Percentiles rank a stretch among this genome's conserved stretches.
These are phyloP conservation scores for Erodium moschatum DNA, from an alignment of 441 rosid genomes.

Conservation along the genomic window DNA sequence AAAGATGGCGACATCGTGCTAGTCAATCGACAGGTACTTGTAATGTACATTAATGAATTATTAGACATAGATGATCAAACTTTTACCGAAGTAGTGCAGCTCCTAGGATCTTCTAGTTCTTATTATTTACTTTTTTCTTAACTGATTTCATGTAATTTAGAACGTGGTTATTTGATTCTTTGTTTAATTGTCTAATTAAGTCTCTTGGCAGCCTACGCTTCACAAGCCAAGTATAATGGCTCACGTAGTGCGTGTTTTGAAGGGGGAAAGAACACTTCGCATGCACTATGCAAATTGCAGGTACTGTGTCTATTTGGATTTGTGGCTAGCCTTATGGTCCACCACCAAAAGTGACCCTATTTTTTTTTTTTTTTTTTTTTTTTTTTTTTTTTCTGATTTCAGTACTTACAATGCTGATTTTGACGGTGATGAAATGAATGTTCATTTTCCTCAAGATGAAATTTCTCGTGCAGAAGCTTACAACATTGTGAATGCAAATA, in stretches of 20 bases:
- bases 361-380: constrained; percentile 20
- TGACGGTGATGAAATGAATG: constrained; percentile 99
- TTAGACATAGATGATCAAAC: not conserved
- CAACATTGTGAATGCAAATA: constrained; percentile 95
- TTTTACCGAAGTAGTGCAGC: not conserved
- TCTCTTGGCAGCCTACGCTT: constrained; percentile 84
- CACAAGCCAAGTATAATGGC: constrained; percentile 99
- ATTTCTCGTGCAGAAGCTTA: constrained; percentile 99
- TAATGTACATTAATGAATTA: not conserved
- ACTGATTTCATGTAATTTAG: constrained; percentile 5
- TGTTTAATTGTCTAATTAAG: constrained; percentile 19
- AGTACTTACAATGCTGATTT: constrained; percentile 99
- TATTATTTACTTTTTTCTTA: not conserved
- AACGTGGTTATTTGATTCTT: not conserved
- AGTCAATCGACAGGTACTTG: constrained; percentile 83
- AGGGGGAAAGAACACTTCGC: constrained; percentile 92
- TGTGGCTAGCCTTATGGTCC: not conserved
- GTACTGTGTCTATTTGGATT: constrained; percentile 24
- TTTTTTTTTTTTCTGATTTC: constrained; percentile 28
- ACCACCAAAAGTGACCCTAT: constrained; percentile 8
- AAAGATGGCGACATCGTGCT: constrained; percentile 94
- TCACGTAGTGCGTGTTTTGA: constrained; percentile 81
- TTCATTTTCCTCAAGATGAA: constrained; percentile 99
- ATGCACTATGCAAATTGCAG: constrained; percentile 99
- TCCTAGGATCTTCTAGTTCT: not conserved